Evolutionary conservation across 1,284 basidiomycete genomes (phyloP), one percentile per base, ranked within the genome.

Genomic region (Rhodotorula sp.): DNA sequence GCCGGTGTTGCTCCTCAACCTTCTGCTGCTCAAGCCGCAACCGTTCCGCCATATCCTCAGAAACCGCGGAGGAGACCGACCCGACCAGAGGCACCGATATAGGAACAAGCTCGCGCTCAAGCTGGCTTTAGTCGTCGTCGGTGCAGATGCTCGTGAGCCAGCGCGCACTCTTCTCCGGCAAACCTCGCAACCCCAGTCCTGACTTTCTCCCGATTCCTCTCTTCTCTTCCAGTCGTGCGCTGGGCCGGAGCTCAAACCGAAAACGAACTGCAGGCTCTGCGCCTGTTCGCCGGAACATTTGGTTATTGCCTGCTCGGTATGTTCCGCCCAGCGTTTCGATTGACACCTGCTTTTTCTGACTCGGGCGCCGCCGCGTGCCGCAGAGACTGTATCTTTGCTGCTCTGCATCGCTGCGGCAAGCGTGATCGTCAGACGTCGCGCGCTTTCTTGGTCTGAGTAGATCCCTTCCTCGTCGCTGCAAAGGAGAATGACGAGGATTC

Each of bases 1-100:
- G 49, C 34, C 60, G 3, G 48, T 73, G 38, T 23, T 69, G n/a
- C 50, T 75, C 26, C 57, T 75, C 48, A 63, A 75, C 68, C 45
- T 75, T 16, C 45, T 75, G n/a, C 63, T 75, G 19, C 59, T 73
- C n/a, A 67, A 66, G 15, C 62, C 47, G 74, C 73, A 34, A 34
- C 34, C 34, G 1, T 75, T 71, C 34, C 66, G 69, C 1, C 74
- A 75, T n/a, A n/a, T 75, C 2, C 49, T 75, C 16, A 26, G 60
- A 26, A 75, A 75, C 23, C 64, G 67, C 18, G 67, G 70, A 3
- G 62, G 64, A 4, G 28, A 14, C 2, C 48, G 26, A 4, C 7
- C 43, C 6, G 21, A 10, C 5, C 34, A 57, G 23, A 43, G 66
- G 5, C 19, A 16, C 19, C 4, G 8, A 34, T 28, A 60, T 6